Conservation (phyloP, 1,284 basidiomycete genomes). For the Trametes hirsuta region DNA sequence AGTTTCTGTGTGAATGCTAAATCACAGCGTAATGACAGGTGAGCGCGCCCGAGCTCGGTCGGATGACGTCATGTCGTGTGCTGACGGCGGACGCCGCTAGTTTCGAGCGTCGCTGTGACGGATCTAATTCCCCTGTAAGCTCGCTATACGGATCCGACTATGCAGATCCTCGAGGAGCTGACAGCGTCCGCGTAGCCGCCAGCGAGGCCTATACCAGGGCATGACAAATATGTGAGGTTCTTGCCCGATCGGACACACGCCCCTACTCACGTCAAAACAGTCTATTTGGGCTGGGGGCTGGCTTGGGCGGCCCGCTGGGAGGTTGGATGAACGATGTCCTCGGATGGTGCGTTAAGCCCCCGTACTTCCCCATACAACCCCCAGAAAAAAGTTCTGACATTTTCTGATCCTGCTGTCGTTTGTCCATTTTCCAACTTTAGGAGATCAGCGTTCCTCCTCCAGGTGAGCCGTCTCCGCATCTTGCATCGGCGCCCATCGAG, state of each 20-base stretch:
- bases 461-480: constrained; percentile 44
- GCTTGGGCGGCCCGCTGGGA: constrained; percentile 88
- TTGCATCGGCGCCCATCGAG: constrained; percentile 11
- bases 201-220: constrained; percentile 88
- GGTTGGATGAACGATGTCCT: constrained; percentile 84
- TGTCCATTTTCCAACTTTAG: constrained; percentile 39
- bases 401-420: constrained; percentile 24
- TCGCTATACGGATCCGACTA: constrained; percentile 3
- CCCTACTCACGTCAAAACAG: constrained; percentile 40
- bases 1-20: constrained; percentile 1
- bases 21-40: constrained; percentile 80
- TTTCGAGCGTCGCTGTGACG: constrained; percentile 75
- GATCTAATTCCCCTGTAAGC: constrained; percentile 83
- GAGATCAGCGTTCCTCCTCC: constrained; percentile 70
- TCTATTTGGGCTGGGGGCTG: constrained; percentile 76
- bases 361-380: not conserved
- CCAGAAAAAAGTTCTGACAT: constrained; percentile 14
- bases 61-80: constrained; percentile 30
- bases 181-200: constrained; percentile 54
- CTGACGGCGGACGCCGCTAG: constrained; percentile 42
- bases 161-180: constrained; percentile 13
- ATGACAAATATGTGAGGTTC: constrained; percentile 78
- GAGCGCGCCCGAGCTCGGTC: constrained; percentile 21
- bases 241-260: constrained; percentile 9
- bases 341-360: constrained; percentile 67